Base-by-base conservation (phyloP, 805 yeast genomes). In the Blastobotrys robertii region DNA sequence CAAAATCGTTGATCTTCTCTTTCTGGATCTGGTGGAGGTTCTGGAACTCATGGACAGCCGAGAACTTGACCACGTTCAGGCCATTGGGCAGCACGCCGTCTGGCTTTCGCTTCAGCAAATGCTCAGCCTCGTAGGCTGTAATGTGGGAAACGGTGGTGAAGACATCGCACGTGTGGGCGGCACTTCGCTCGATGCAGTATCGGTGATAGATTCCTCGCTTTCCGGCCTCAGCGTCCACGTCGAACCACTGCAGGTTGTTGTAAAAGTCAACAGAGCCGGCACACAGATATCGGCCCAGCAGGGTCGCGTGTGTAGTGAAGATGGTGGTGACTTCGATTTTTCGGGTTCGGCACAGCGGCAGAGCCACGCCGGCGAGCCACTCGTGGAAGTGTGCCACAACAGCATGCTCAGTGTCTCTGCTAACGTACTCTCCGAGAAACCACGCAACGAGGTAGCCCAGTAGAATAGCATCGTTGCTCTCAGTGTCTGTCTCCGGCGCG, bases 41-140 rank as follows among this genome's bases (percentile, higher is more conserved):
- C 67, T 90, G 98, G 69, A 90, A 90, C 67, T 90, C 98, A 65
- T 90, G 98, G 53, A 90, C 95, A 1, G 97, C 97, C 57, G 84
- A 90, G 66, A 90, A 90, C 67, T 90, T 90, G 50, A 88, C 86
- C 42, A 90, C 97, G 60, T 90, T 90, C 49, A 90, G 72, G 16
- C 98, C 98, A 60, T 90, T 90, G 43, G 98, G 98, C 59, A 92
- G 74, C 15, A 90, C 97, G 2, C 98, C 98, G 59, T 90, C 98
- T 1, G 98, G 98, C 63, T 90, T 88, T 50, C 98, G 76, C 59
- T 90, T 92, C 52, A 90, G 72, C 63, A 90, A 70, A 62, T 88
- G 94, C 66, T 90, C 97, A 5, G 90, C 71, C 64, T 90, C 98
- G 58, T 77, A 84, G 1, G 97, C 97, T n/a, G 98, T 90, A 54